Evolutionary conservation across 371 early-diverging fungal genomes (phyloP).

Genomic region (Furculomyces boomerangus): DNA sequence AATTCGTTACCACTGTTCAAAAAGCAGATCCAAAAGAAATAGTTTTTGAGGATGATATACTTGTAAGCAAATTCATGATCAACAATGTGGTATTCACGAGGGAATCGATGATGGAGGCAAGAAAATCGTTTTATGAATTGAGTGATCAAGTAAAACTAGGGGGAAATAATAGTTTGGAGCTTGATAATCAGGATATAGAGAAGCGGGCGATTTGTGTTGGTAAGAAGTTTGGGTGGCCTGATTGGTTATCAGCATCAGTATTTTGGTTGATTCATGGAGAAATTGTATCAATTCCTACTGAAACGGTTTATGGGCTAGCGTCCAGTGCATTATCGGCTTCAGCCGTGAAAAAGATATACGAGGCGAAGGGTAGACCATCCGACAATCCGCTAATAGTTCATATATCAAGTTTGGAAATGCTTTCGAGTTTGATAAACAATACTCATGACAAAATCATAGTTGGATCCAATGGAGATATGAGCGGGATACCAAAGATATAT

Average conservation of each 20-base stretch:
- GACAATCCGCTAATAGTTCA: slow-evolving; percentile 99
- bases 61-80: too few relatives aligned
- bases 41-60: too few relatives aligned
- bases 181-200: too few relatives aligned
- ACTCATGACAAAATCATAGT: background rate
- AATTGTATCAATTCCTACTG: slow-evolving; percentile 92
- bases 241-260: background rate
- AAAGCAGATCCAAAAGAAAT: too few relatives aligned
- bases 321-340: slow-evolving; percentile 62
- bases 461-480: slow-evolving; percentile 3
- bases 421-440: slow-evolving; percentile 31
- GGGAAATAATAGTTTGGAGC: too few relatives aligned
- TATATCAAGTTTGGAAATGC: slow-evolving; percentile 82
- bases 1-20: too few relatives aligned
- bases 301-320: slow-evolving; percentile 99
- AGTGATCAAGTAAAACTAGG: too few relatives aligned
- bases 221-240: background rate
- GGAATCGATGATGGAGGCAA: too few relatives aligned
- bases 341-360: slow-evolving; percentile 72
- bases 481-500: slow-evolving; percentile 42
- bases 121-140: too few relatives aligned
- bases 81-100: too few relatives aligned
- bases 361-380: slow-evolving; percentile 84
- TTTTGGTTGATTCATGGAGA: background rate
- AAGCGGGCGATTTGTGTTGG: too few relatives aligned